Conservation (phyloP, 192 early-diverging fungal species). For the Radiomyces spectabilis region DNA sequence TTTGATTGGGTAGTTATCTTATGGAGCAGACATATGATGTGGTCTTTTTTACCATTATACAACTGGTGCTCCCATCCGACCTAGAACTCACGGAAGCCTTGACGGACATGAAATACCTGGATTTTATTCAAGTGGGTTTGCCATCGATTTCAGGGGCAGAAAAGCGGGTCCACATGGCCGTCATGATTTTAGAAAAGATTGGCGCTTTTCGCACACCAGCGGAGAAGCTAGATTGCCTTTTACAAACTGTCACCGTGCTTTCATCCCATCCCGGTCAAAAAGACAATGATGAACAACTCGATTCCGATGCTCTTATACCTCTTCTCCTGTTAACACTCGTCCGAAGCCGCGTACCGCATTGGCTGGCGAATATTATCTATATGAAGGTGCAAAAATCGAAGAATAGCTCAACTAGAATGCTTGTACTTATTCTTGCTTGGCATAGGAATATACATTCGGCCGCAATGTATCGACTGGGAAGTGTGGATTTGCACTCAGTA, state of each 20-base stretch:
- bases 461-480: slow-evolving; percentile 28
- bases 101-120: slow-evolving; percentile 23
- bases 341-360: slow-evolving; percentile 36
- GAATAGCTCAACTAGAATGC: background rate
- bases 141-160: slow-evolving; percentile 21
- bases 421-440: background rate
- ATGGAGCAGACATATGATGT: slow-evolving; percentile 50
- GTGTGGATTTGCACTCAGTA: slow-evolving; percentile 42
- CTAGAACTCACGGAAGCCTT: slow-evolving; percentile 27
- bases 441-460: slow-evolving; percentile 34
- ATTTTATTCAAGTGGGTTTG: slow-evolving; percentile 39
- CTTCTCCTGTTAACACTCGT: slow-evolving; percentile 39
- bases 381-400: slow-evolving; percentile 24
- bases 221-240: slow-evolving; percentile 38
- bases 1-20: slow-evolving; percentile 21
- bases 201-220: slow-evolving; percentile 37
- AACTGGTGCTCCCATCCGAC: slow-evolving; percentile 29
- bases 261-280: background rate
- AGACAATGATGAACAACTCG: background rate
- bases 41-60: slow-evolving; percentile 42
- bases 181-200: slow-evolving; percentile 36
- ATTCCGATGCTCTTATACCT: slow-evolving; percentile 38
- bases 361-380: slow-evolving; percentile 34
- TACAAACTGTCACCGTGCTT: slow-evolving; percentile 23
- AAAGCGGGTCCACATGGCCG: slow-evolving; percentile 22